A percentile compares a stretch with the other conserved stretches of the same genome.
These are phyloP conservation scores for Lipomyces chichibuensis DNA, from an alignment of 805 yeast genomes.

Conservation along the genomic window DNA sequence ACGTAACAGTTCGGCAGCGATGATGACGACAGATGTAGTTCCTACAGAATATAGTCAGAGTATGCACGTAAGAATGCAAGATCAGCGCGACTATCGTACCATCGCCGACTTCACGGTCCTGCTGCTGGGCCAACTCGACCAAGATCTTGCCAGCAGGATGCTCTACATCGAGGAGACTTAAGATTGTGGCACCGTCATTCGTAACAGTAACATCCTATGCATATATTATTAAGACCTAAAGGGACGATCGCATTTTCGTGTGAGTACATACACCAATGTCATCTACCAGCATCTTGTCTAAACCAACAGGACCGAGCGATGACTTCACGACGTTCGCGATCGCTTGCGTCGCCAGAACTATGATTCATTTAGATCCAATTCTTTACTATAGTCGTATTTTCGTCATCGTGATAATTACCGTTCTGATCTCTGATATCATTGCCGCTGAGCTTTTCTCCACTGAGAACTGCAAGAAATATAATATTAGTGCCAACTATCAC, in stretches of 20 bases:
- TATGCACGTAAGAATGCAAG: not conserved
- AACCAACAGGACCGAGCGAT: conserved; percentile 96
- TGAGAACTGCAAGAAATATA: conserved; percentile 56
- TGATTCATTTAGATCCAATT: not conserved
- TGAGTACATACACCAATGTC: conserved; percentile 71
- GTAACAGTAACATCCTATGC: conserved; percentile 86
- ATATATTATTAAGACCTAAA: not conserved
- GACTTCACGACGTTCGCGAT: conserved; percentile 86
- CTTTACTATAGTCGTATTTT: not conserved
- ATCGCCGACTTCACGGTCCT: conserved; percentile 97
- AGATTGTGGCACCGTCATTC: conserved; percentile 97
- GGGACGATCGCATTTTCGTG: not conserved
- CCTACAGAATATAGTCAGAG: conserved; percentile 6
- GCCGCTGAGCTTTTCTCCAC: conserved; percentile 95
- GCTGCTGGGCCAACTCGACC: conserved; percentile 97
- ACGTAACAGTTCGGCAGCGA: conserved; percentile 88
- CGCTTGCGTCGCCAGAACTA: conserved; percentile 81
- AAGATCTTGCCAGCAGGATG: conserved; percentile 98
- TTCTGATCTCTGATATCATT: conserved; percentile 96
- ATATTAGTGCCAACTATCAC: not conserved
- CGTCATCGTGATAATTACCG: conserved; percentile 45
- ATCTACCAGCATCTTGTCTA: conserved; percentile 97
- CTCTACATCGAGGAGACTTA: conserved; percentile 88
- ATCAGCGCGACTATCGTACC: conserved; percentile 49
- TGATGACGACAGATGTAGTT: conserved; percentile 94